These are phyloP conservation scores for Nakazawaea sp. DNA, from an alignment of 805 yeast genomes.

Conservation along the genomic window DNA sequence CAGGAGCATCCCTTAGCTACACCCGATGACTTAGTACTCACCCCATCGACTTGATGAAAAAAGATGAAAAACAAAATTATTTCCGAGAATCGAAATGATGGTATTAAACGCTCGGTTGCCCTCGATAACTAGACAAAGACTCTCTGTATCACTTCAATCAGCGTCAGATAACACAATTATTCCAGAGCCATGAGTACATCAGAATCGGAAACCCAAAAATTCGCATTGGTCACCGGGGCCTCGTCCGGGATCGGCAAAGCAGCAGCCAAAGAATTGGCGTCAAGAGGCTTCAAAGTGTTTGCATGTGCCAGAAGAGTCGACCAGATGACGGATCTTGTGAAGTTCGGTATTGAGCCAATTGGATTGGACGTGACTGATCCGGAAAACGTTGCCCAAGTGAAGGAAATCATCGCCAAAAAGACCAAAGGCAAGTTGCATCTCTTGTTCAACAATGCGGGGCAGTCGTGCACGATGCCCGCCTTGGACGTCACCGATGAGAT, in stretches of 20 bases:
- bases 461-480: slow-evolving; percentile 66
- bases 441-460: slow-evolving; percentile 46
- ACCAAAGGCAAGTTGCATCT: slow-evolving; percentile 29
- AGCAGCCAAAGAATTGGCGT: slow-evolving; percentile 40
- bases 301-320: slow-evolving; percentile 28
- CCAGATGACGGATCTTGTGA: slow-evolving; percentile 19
- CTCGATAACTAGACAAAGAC: too few relatives aligned
- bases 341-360: slow-evolving; percentile 22
- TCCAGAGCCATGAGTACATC: too few relatives aligned
- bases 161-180: too few relatives aligned
- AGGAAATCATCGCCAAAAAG: slow-evolving; percentile 17
- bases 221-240: slow-evolving; percentile 45
- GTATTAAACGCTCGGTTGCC: too few relatives aligned
- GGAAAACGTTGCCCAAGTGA: slow-evolving; percentile 21
- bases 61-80: too few relatives aligned
- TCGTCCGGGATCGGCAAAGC: slow-evolving; percentile 51
- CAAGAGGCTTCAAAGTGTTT: slow-evolving; percentile 32
- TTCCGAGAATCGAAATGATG: too few relatives aligned
- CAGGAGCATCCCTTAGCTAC: too few relatives aligned
- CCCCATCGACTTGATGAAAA: too few relatives aligned
- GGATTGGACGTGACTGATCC: slow-evolving; percentile 29
- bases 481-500: slow-evolving; percentile 54
- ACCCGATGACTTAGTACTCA: too few relatives aligned
- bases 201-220: too few relatives aligned
- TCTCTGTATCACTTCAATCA: too few relatives aligned